Evolutionary conservation across 805 yeast species (phyloP).

Genomic region (Sugiyamaella qingdaonensis): DNA sequence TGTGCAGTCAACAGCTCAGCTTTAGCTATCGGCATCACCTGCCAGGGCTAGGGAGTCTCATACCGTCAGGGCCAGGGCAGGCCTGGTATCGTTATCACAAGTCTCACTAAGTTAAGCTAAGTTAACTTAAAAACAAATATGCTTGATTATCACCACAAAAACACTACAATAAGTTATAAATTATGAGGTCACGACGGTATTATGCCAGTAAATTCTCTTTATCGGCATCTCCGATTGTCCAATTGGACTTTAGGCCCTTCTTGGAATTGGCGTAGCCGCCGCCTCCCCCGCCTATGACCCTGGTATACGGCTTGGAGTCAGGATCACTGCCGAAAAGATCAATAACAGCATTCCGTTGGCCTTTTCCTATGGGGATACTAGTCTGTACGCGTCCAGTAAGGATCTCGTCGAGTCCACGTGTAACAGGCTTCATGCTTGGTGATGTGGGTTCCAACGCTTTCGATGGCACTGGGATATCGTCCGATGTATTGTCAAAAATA

Average conservation of each 20-base stretch:
- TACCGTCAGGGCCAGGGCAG: no score
- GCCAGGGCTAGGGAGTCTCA: no score
- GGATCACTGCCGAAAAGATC: conserved; percentile 13
- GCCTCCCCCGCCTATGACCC: conserved; percentile 18
- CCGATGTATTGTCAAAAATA: conserved; percentile 17
- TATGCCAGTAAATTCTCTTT: not conserved
- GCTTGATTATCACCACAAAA: no score
- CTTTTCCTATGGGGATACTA: not conserved
- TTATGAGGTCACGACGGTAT: no score
- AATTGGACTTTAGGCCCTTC: conserved; percentile 11
- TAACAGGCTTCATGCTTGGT: conserved; percentile 18
- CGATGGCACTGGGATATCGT: conserved; percentile 17
- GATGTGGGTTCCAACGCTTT: conserved; percentile 21
- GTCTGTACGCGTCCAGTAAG: not conserved
- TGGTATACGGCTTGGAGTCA: conserved; percentile 4
- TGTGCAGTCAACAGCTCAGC: no score
- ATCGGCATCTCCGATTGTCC: conserved; percentile 2
- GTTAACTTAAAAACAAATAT: no score
- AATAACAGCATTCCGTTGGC: not conserved
- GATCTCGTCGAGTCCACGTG: conserved; percentile 19
- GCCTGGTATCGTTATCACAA: no score
- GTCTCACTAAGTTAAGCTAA: no score
- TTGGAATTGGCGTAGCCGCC: conserved; percentile 9
- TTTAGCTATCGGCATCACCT: no score
- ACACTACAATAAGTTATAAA: no score